Percentiles rank a stretch among this genome's conserved stretches.
These are phyloP conservation scores for Aspergillus carbonarius DNA, from an alignment of 2,329 filamentous ascomycete genomes.

Conservation along the genomic window DNA sequence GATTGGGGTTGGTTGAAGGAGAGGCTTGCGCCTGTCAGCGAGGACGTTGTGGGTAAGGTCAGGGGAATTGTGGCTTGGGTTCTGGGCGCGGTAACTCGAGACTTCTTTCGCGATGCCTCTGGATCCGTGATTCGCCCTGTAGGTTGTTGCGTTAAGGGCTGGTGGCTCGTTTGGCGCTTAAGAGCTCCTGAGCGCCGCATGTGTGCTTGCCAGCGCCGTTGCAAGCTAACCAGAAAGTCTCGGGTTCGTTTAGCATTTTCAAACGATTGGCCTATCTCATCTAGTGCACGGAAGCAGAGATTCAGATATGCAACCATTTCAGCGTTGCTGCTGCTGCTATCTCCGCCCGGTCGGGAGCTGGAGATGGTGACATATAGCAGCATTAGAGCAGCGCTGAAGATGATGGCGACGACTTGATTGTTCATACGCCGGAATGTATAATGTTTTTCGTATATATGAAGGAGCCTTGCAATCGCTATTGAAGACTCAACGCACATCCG, in stretches of 20 bases:
- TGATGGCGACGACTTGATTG: conserved; percentile 43
- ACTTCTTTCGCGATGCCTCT: conserved; percentile 26
- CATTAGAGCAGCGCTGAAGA: conserved; percentile 44
- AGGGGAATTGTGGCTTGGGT: conserved; percentile 5
- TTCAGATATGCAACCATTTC: conserved; percentile 38
- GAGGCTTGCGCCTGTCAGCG: too few species aligned
- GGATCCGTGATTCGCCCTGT: conserved; percentile 1
- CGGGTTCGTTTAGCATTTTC: conserved; percentile 41
- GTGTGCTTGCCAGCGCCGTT: conserved; percentile 34
- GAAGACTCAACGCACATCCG: conserved; percentile 44
- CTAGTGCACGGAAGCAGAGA: conserved; percentile 42
- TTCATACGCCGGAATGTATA: conserved; percentile 44
- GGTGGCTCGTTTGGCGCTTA: conserved; percentile 32
- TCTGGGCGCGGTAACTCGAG: conserved; percentile 15
- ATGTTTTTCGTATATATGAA: conserved; percentile 41
- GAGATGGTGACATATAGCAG: conserved; percentile 38
- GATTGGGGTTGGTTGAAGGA: neutral
- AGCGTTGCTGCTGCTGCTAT: conserved; percentile 23
- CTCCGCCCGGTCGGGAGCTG: conserved; percentile 26
- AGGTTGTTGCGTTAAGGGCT: conserved; percentile 14
- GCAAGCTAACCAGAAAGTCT: conserved; percentile 36
- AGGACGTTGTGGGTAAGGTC: neutral
- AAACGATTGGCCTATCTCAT: conserved; percentile 40
- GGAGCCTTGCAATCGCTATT: conserved; percentile 37
- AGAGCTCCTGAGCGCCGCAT: conserved; percentile 7